Base-by-base conservation (phyloP, 768 basidiomycete species). In the Kwoniella sp. region DNA sequence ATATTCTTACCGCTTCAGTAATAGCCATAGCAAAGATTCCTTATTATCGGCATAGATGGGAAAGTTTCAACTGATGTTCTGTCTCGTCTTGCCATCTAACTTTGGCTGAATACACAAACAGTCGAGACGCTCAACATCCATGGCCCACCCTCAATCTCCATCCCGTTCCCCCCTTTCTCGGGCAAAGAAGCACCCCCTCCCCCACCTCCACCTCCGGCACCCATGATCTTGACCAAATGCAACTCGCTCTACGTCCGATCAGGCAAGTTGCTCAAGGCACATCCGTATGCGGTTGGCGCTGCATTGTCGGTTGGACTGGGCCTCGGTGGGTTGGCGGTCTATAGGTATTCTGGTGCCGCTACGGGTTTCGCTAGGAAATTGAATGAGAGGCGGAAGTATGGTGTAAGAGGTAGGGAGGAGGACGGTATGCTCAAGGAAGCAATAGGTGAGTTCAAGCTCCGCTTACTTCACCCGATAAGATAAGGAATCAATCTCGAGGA, bases 101-200 rank as follows among this genome's bases (percentile, higher is more conserved):
- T n/a, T n/a, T n/a, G n/a, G n/a, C n/a, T n/a, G n/a, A n/a, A n/a
- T n/a, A n/a, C n/a, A 5, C 13, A 5, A 5, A 13, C 59, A 79
- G 78, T 77, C 60, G 76, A 79, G 30, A 67, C 74, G 8, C 71
- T 79, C 26, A 77, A 77, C 48, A 72, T 74, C 19, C 73, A 77
- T 48, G 74, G 74, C 33, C 70, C 76, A 17, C 70, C 71, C 13
- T 72, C 69, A 40, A 76, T 74, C 64, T 74, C 73, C 13, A 69
- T 76, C 33, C 76, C 77, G 8, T 72, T 76, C 55, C 78, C 74
- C 17, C 74, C 73, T n/a, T 77, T 77, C 64, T 52, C 54, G 10
- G 58, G 56, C 33, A 71, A 71, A 47, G 64, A 76, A 25, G 46
- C 61, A 13, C 72, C 76, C 10, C 69, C 71, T 24, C 74, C 70